A percentile compares a stretch with the other conserved stretches of the same genome.
Evolutionary conservation across 306 rosid genomes (phyloP).

Genomic region (Fragaria nilgerrensis): DNA sequence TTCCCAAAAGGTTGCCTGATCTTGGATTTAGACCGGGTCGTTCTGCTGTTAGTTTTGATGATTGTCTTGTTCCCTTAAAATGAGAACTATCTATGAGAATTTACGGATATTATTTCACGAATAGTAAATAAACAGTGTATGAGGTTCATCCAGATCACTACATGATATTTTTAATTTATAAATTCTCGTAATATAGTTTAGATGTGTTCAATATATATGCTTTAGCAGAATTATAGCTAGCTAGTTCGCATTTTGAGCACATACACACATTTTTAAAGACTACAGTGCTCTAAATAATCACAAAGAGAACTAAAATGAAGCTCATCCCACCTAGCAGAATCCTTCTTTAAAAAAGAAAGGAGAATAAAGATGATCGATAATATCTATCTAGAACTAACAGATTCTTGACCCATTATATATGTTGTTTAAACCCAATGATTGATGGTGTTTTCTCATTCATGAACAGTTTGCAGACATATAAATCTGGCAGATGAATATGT

Average conservation of each 20-base stretch:
- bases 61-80: too few species aligned
- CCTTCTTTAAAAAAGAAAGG: slow-evolving; percentile 32
- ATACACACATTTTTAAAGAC: not conserved
- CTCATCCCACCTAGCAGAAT: slow-evolving; percentile 42
- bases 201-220: not conserved
- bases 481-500: not conserved
- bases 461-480: not conserved
- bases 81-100: too few species aligned
- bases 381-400: not conserved
- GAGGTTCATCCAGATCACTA: not conserved
- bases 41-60: too few species aligned
- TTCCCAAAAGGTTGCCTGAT: too few species aligned
- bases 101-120: not conserved
- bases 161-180: not conserved
- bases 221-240: not conserved
- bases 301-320: slow-evolving; percentile 8
- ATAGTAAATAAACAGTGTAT: too few species aligned
- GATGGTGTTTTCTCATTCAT: not conserved
- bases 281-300: not conserved
- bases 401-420: not conserved
- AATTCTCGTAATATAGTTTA: not conserved
- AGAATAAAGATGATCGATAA: slow-evolving; percentile 47
- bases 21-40: too few species aligned
- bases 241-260: not conserved
- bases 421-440: not conserved